These are phyloP conservation scores for Asterophora lycoperdoides DNA, from an alignment of 768 basidiomycete genomes.

Conservation along the genomic window DNA sequence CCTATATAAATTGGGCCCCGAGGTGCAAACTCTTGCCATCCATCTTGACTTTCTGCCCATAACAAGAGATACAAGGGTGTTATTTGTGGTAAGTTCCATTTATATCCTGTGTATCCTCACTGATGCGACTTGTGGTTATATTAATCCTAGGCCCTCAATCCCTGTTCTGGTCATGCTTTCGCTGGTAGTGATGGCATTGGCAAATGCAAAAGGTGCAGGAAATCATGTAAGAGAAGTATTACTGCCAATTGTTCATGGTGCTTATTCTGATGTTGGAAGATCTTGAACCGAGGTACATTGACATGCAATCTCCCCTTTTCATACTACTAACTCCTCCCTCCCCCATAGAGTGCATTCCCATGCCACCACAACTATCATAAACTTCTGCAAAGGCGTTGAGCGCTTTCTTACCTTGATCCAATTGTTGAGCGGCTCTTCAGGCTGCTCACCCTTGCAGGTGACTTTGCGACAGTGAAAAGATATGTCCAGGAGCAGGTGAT, in stretches of 20 bases:
- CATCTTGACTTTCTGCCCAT: too few relatives aligned
- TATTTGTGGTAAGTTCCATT: too few relatives aligned
- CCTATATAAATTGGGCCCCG: too few relatives aligned
- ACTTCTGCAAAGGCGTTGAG: constrained; percentile 86
- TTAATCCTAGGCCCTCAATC: too few relatives aligned
- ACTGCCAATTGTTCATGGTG: constrained; percentile 63
- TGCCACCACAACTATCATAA: constrained; percentile 83
- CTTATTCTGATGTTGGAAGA: constrained; percentile 73
- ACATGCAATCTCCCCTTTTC: not conserved
- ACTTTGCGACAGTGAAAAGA: constrained; percentile 38
- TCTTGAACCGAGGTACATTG: constrained; percentile 60
- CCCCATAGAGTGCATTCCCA: constrained; percentile 72
- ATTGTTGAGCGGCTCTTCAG: constrained; percentile 72
- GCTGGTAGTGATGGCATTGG: too few relatives aligned
- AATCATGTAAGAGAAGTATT: constrained; percentile 66
- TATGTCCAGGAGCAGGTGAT: constrained; percentile 89
- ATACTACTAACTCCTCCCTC: too few relatives aligned
- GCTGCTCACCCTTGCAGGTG: constrained; percentile 53
- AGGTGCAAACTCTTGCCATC: too few relatives aligned
- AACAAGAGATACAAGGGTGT: too few relatives aligned
- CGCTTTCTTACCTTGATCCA: constrained; percentile 73
- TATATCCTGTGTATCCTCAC: too few relatives aligned
- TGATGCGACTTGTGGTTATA: too few relatives aligned
- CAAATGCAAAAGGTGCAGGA: too few relatives aligned
- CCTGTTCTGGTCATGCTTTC: too few relatives aligned